Evolutionary conservation across 2,329 filamentous ascomycete genomes (phyloP).

Genomic region (Chrysosphaeria jannelii): DNA sequence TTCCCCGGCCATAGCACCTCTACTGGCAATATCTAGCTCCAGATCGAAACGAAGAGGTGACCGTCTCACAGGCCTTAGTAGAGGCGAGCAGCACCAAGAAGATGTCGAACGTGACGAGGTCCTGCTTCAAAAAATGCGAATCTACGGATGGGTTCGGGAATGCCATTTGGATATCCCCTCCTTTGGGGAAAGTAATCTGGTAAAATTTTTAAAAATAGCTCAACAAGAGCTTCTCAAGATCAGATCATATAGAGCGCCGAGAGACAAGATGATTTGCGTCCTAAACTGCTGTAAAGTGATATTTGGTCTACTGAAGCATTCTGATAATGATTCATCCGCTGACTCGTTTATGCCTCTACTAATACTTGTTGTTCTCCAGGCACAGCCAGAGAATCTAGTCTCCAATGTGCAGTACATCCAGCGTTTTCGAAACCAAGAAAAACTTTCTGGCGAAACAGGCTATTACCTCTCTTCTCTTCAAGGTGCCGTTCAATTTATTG

Average conservation of each 20-base stretch:
- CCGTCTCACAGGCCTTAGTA: no score
- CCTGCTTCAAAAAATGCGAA: conserved; percentile 84
- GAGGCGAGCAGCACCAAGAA: conserved; percentile 81
- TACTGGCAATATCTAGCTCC: conserved; percentile 38
- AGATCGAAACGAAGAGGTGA: conserved; percentile 37
- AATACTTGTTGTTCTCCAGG: conserved; percentile 84
- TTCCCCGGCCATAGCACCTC: conserved; percentile 66
- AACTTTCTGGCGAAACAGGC: conserved; percentile 85
- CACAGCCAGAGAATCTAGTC: conserved; percentile 81
- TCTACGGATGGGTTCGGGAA: conserved; percentile 84
- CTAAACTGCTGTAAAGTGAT: conserved; percentile 99
- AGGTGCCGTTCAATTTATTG: conserved; percentile 89
- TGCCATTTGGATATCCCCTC: conserved; percentile 79
- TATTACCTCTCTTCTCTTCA: conserved; percentile 92
- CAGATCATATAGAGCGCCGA: conserved; percentile 80
- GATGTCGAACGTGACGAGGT: conserved; percentile 91
- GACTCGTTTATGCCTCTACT: conserved; percentile 87
- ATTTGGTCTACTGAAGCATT: conserved; percentile 75
- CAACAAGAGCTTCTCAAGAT: conserved; percentile 92
- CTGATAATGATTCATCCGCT: conserved; percentile 78
- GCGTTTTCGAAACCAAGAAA: conserved; percentile 89
- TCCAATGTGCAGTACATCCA: conserved; percentile 97
- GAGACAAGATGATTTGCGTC: conserved; percentile 96
- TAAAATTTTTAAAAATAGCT: conserved; percentile 62
- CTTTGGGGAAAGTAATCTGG: conserved; percentile 54